Conservation (phyloP, 495 filamentous ascomycete genomes). For the Tuber umbilicatum region DNA sequence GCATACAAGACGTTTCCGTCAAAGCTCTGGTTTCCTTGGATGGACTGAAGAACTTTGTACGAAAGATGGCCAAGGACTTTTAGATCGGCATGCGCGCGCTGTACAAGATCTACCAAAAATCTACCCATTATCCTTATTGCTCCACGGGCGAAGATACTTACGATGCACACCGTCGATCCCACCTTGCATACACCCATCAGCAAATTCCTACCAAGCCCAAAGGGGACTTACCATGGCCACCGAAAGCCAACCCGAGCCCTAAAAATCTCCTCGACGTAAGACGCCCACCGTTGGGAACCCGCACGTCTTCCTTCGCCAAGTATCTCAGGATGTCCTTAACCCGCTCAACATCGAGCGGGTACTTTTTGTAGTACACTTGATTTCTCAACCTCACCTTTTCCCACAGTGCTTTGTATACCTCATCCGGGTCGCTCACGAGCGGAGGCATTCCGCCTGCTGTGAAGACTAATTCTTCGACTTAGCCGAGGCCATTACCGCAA, state of each 20-base stretch:
- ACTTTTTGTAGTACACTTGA: slow-evolving; percentile 73
- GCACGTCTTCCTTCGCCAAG: slow-evolving; percentile 51
- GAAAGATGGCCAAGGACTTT: slow-evolving; percentile 66
- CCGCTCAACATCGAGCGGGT: slow-evolving; percentile 67
- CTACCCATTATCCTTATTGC: not conserved
- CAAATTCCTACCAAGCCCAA: not conserved
- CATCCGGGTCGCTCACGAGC: slow-evolving; percentile 60
- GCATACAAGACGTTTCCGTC: slow-evolving; percentile 77
- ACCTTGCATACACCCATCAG: slow-evolving; percentile 44
- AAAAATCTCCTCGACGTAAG: slow-evolving; percentile 66
- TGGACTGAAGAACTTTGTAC: slow-evolving; percentile 56
- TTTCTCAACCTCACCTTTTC: slow-evolving; percentile 62
- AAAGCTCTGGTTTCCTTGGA: slow-evolving; percentile 61
- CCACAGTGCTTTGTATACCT: slow-evolving; percentile 69
- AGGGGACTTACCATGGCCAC: slow-evolving; percentile 57
- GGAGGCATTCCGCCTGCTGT: slow-evolving; percentile 76
- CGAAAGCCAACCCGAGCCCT: slow-evolving; percentile 68
- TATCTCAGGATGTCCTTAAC: slow-evolving; percentile 61
- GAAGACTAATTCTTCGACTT: slow-evolving; percentile 50
- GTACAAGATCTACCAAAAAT: slow-evolving; percentile 54
- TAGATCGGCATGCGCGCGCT: slow-evolving; percentile 62
- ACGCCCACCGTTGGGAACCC: slow-evolving; percentile 61
- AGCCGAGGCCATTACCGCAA: not conserved
- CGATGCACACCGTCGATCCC: slow-evolving; percentile 63
- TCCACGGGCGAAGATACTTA: slow-evolving; percentile 28